Evolutionary conservation across 2,329 filamentous ascomycete species (phyloP).

Genomic region (Talaromyces atroroseus): DNA sequence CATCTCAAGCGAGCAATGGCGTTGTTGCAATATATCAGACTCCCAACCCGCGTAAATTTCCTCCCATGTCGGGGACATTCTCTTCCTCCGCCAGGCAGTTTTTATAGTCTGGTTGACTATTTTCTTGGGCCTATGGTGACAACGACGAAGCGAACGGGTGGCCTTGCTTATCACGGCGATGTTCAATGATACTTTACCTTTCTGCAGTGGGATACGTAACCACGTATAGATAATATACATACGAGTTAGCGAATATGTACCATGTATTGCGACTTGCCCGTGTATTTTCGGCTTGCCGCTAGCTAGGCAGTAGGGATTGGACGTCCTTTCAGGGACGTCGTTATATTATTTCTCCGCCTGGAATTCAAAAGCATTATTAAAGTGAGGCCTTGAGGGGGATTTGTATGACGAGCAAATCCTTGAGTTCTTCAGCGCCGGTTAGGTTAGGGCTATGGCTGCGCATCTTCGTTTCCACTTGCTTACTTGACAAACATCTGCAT

Average conservation of each 20-base stretch:
- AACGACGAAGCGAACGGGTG: no score
- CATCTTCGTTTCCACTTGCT: not conserved
- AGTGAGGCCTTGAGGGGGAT: not conserved
- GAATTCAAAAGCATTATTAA: not conserved
- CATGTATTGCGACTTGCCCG: not conserved
- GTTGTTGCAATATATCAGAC: not conserved
- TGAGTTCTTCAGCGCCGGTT: not conserved
- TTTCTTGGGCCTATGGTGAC: no score
- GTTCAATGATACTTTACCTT: no score
- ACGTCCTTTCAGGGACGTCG: not conserved
- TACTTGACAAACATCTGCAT: not conserved
- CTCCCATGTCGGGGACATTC: no score
- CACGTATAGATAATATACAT: not conserved
- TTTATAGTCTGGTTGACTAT: not conserved
- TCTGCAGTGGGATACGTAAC: no score
- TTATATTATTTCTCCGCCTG: not conserved
- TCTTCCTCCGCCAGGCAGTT: not conserved
- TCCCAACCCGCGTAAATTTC: no score
- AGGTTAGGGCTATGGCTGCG: not conserved
- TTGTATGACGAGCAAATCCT: not conserved
- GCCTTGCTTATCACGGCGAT: no score
- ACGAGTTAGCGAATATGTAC: not conserved
- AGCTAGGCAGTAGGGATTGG: not conserved
- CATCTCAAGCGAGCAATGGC: not conserved
- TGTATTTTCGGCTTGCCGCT: not conserved